Conservation (phyloP, 176 grass and related monocot genomes). For the Cenchrus fungigraminus region DNA sequence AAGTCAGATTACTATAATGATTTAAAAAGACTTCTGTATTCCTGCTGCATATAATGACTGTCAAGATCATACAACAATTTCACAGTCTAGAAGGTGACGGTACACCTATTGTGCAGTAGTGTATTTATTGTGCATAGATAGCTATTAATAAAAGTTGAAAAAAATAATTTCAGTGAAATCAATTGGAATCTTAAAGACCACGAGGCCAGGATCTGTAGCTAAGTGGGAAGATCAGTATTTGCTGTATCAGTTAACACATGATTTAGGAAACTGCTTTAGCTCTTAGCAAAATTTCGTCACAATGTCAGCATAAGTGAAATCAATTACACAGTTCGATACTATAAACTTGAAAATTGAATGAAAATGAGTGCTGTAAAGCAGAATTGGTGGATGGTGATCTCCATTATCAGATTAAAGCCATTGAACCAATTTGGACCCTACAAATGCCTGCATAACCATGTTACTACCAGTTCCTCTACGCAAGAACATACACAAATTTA, state of each 20-base stretch:
- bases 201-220: background rate
- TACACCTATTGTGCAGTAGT: background rate
- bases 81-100: background rate
- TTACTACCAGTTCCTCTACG: background rate
- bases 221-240: background rate
- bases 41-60: background rate
- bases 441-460: constrained; percentile 6
- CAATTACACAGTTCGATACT: background rate
- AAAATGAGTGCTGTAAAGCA: background rate
- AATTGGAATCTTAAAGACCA: constrained; percentile 28
- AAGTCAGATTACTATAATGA: background rate
- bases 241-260: constrained; percentile 21
- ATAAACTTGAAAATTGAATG: constrained; percentile 16
- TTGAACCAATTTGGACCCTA: constrained; percentile 1
- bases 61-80: background rate
- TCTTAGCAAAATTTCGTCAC: background rate
- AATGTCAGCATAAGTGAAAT: constrained; percentile 9
- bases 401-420: constrained; percentile 38
- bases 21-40: background rate
- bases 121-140: constrained; percentile 27
- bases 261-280: background rate
- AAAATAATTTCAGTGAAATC: constrained; percentile 8
- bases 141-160: constrained; percentile 42
- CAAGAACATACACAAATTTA: constrained; percentile 21
- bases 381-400: background rate